Conservation (phyloP, 140 eudicot genomes). For the Stevia rebaudiana region DNA sequence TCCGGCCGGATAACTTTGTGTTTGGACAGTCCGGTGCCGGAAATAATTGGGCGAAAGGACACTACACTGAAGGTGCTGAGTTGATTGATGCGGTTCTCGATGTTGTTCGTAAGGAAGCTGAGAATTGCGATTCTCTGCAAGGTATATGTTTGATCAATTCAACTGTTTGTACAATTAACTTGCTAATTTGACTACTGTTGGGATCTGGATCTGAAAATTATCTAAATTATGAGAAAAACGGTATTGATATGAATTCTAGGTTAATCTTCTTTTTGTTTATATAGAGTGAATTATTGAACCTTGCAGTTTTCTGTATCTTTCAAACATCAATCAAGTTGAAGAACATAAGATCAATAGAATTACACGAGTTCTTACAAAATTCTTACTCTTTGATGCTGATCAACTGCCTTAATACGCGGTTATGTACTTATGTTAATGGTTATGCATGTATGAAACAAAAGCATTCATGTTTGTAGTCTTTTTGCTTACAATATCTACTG, state of each 20-base stretch:
- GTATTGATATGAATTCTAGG: neutral
- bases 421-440: neutral
- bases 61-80: constrained; percentile 93
- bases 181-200: neutral
- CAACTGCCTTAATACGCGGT: neutral
- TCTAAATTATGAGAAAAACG: neutral
- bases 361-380: neutral
- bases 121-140: constrained; percentile 81
- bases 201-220: neutral
- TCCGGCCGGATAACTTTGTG: constrained; percentile 86
- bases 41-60: constrained; percentile 87
- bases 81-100: constrained; percentile 79
- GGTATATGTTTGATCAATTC: constrained; percentile 34
- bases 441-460: neutral
- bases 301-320: neutral
- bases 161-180: neutral
- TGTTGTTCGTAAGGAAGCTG: constrained; percentile 91
- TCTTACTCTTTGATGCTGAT: neutral
- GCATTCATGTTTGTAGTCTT: neutral
- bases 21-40: constrained; percentile 94
- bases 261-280: neutral
- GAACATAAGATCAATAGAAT: constrained; percentile 1
- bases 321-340: neutral
- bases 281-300: neutral
- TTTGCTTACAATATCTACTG: neutral